Evolutionary conservation across 1,284 basidiomycete species (phyloP), one percentile per base, ranked within the genome.

Genomic region (Hymenochaete sp.): DNA sequence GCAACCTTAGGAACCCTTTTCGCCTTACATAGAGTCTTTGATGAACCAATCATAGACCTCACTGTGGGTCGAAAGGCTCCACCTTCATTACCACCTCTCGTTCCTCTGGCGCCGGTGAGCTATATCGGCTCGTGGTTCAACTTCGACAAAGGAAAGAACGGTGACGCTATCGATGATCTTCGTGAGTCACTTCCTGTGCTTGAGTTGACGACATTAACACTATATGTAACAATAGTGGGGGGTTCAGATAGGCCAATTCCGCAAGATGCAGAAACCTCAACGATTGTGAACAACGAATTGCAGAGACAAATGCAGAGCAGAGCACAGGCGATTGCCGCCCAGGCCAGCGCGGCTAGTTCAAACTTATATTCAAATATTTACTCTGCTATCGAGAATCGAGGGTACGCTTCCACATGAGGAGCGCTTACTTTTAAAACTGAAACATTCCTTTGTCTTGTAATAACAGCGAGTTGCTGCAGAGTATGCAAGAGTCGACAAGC

Each of bases 1-100:
- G 66, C 68, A n/a, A 64, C 64, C 5, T 74, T 80, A 50, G 73
- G 73, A 28, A 77, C 78, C 3, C 60, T 82, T 42, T 81, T 82
- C 59, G 63, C 72, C 51, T 64, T 70, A 31, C 68, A 75, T 9
- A 68, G 78, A 19, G 62, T 64, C 11, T 73, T 75, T 52, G 62
- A 66, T 10, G 52, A 60, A 0, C 74, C 77, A 10, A 62, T 71
- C 43, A 65, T 81, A 44, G 72, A 79, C 47, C 65, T 81, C 38
- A 56, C 63, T 0, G 56, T 58, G 35, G 66, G 67, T 2, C 65
- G 64, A 42, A 63, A 64, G 2, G 50, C 57, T 1, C 58, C 76
- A 0, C 75, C 78, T 11, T 47, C 71, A 21, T 72, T 77, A 50
- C 80, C 80, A 0, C 72, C 76, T 47, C 77, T 77, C 5, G 70